Percentiles rank a stretch among this genome's conserved stretches.
Evolutionary conservation across 1,284 basidiomycete species (phyloP).

Genomic region (Ustilago esculenta): DNA sequence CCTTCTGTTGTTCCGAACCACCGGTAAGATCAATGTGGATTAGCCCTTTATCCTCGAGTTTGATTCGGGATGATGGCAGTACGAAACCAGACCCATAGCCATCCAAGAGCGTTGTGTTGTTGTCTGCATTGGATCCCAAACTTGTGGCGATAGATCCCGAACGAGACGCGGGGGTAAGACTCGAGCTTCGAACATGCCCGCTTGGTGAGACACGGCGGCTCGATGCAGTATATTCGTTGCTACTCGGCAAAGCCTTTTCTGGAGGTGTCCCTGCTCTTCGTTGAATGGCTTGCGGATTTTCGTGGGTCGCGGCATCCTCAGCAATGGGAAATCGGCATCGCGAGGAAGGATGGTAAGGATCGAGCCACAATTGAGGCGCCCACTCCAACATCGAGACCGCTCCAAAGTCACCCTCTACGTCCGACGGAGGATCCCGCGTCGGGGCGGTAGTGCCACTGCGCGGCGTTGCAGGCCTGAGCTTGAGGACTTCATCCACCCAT

Average conservation of each 20-base stretch:
- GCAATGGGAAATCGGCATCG: neutral
- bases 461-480: too few species aligned
- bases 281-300: neutral
- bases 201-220: neutral
- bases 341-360: constrained; percentile 10
- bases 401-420: neutral
- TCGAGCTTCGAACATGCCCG: neutral
- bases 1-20: too few species aligned
- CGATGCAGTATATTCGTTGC: neutral
- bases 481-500: constrained; percentile 11
- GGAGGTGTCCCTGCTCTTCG: neutral
- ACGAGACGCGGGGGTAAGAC: neutral
- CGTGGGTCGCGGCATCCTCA: neutral
- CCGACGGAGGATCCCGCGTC: neutral
- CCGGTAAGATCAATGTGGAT: too few species aligned
- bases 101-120: too few species aligned
- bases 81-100: too few species aligned
- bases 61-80: too few species aligned
- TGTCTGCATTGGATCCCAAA: too few species aligned
- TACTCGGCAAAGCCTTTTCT: neutral
- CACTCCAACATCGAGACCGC: neutral
- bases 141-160: neutral
- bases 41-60: too few species aligned
- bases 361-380: constrained; percentile 9
- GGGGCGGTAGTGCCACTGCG: neutral